Evolutionary conservation across 1,139 yeast genomes (phyloP).

Genomic region (Candida albicans): DNA sequence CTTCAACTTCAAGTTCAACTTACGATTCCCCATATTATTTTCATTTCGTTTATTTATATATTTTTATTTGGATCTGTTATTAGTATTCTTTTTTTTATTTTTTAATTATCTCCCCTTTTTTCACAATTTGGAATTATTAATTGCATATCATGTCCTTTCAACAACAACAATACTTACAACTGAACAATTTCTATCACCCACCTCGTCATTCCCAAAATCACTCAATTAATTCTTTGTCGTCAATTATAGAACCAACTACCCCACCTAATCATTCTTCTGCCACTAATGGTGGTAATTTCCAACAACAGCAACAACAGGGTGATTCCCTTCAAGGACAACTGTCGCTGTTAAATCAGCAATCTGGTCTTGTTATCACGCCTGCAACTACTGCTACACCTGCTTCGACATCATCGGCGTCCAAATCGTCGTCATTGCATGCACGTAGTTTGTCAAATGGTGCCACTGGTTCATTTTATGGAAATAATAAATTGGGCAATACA

Average conservation of each 20-base stretch:
- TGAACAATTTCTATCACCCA: slow-evolving; percentile 4
- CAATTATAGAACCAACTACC: slow-evolving; percentile 42
- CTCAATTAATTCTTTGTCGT: slow-evolving; percentile 37
- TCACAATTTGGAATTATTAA: neutral
- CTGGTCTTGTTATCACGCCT: slow-evolving; percentile 9
- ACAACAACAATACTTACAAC: slow-evolving; percentile 5
- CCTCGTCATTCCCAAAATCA: slow-evolving; percentile 33
- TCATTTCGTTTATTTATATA: too few species aligned
- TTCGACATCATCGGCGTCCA: slow-evolving; percentile 11
- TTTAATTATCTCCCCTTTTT: slow-evolving; percentile 1
- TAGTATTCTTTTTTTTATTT: slow-evolving; percentile 3
- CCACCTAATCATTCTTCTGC: slow-evolving; percentile 27
- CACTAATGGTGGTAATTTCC: slow-evolving; percentile 1
- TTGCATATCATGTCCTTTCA: slow-evolving; percentile 5
- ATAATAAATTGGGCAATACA: neutral
- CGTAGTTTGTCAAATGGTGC: slow-evolving; percentile 12
- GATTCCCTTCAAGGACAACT: slow-evolving; percentile 6
- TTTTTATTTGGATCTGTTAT: neutral
- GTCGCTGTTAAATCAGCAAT: slow-evolving; percentile 4
- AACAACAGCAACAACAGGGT: neutral
- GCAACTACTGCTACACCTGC: slow-evolving; percentile 10
- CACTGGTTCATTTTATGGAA: neutral
- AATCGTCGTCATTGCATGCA: slow-evolving; percentile 8
- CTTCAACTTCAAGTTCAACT: neutral
- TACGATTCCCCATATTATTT: too few species aligned